Evolutionary conservation across 345 rosid genomes (phyloP).

Genomic region (Gossypium stocksii): DNA sequence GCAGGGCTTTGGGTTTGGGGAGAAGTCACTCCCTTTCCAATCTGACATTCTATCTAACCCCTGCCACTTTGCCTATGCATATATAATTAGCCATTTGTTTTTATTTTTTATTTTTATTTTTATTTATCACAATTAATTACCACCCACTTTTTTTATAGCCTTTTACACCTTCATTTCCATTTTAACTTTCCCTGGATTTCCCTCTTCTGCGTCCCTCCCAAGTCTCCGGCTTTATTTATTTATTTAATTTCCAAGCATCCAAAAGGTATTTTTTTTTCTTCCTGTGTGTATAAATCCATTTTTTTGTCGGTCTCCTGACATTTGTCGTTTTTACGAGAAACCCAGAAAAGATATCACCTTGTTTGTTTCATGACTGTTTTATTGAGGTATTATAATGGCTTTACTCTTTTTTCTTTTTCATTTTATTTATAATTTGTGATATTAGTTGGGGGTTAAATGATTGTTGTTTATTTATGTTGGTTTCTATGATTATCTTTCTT

Average conservation of each 20-base stretch:
- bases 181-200: slow-evolving; percentile 1
- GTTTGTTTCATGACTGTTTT: slow-evolving; percentile 19
- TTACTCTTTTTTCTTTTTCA: neutral
- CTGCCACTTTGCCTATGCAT: neutral
- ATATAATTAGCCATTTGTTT: neutral
- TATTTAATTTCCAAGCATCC: neutral
- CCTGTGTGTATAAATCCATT: neutral
- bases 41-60: neutral
- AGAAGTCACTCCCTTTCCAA: neutral
- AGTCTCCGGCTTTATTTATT: neutral
- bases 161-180: neutral
- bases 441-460: neutral
- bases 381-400: slow-evolving; percentile 24
- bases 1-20: neutral
- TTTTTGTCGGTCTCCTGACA: neutral
- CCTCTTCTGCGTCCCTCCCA: neutral
- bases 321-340: neutral
- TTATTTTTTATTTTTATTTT: neutral
- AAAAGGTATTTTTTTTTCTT: neutral
- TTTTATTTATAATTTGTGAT: neutral
- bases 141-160: neutral
- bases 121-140: neutral
- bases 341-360: neutral
- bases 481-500: slow-evolving; percentile 1
- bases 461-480: slow-evolving; percentile 1